Percentiles rank a stretch among this genome's conserved stretches.
Conservation (phyloP, 1,139 yeast species). For the Kluyveromyces marxianus region DNA sequence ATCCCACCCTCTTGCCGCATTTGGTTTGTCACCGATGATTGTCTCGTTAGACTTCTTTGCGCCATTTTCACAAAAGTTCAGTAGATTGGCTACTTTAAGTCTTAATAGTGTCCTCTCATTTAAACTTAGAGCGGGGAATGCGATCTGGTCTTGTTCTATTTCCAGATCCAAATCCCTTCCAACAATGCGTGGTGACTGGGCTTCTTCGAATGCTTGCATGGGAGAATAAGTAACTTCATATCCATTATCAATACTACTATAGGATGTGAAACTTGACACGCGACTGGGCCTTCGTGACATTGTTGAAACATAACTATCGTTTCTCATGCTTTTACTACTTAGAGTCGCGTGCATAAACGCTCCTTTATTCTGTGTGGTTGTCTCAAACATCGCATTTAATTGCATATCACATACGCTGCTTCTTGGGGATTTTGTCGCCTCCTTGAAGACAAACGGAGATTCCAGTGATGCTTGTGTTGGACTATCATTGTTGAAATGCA, state of each 20-base stretch:
- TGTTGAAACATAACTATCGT: not conserved
- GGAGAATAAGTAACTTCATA: constrained; percentile 2
- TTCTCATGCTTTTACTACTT: not conserved
- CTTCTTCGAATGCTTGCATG: not conserved
- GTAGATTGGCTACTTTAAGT: not conserved
- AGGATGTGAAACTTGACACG: constrained; percentile 6
- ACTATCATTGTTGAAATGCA: not conserved
- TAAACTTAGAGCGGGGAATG: not conserved
- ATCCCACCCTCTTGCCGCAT: not conserved
- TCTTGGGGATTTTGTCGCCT: constrained; percentile 4
- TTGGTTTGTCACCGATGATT: not conserved
- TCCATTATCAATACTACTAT: constrained; percentile 5
- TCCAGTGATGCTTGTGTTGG: not conserved
- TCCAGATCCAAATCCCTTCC: not conserved
- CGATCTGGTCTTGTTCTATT: not conserved
- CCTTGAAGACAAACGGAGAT: constrained; percentile 6
- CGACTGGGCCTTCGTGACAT: not conserved
- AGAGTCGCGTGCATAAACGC: not conserved
- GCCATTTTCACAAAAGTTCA: not conserved
- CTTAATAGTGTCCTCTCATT: not conserved
- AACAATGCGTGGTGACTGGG: too few species aligned
- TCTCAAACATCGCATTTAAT: constrained; percentile 2
- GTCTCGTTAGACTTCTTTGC: not conserved
- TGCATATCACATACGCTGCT: constrained; percentile 3
- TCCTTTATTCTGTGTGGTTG: not conserved